Base-by-base conservation (phyloP, 768 basidiomycete species). In the Russula olivacea region DNA sequence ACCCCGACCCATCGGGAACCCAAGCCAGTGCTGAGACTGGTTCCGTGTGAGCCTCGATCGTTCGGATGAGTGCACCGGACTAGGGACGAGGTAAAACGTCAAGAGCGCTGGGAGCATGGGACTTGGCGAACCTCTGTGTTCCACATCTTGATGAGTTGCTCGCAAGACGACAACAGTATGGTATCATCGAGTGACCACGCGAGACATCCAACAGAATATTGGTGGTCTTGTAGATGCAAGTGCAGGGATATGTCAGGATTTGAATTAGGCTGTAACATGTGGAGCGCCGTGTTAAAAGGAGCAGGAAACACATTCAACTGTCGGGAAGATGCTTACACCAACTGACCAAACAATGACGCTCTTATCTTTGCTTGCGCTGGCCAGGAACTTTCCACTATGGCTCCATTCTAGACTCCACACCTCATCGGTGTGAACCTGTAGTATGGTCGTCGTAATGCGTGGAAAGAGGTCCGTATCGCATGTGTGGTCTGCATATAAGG, bases 321-420 rank as follows among this genome's bases (percentile, higher is more conserved):
- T 54, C 58, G 64, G n/a, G 61, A 55, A 41, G 47, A 55, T 59
- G 76, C 89, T 70, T 74, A 92, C 95, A 76, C 83, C 83, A 59
- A 93, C 79, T 51, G 80, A 80, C 95, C 95, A 98, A 55, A 98
- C 88, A 59, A 97, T 90, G 8, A 89, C 93, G 5, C 82, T 80
- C 76, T 83, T 85, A 74, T 98, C 96, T 73, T 84, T 91, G 60
- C 94, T 89, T 41, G 89, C 90, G 67, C 87, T 94, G 34, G 95
- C 97, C 55, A 99, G 78, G 69, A 81, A 86, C 54, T 75, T 74
- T 2, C 97, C 97, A 71, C 88, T 86, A 69, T 91, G 91, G 74
- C 93, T 96, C 95, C 95, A 99, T 72, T 88, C 89, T 63, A 98
- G 74, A 71, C 89, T 86, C 95, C 96, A 98, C 48, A 99, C 94